phyloP scores from a whole-genome alignment of 108 stramenopile genomes.

The Chaetoceros tenuissimus region DNA sequence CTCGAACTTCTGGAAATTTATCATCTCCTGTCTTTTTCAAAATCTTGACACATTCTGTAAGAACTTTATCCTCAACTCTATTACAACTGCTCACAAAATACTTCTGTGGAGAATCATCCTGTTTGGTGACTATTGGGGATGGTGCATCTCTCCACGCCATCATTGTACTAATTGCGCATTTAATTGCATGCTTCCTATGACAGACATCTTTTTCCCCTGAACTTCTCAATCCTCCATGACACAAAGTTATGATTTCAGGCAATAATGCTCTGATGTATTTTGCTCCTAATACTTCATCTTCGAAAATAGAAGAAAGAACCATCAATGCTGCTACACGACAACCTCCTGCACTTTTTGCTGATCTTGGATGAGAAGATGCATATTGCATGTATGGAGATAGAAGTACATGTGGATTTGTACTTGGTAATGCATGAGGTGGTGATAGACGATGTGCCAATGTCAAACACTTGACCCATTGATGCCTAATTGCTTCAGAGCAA shows the following conservation, averaged over 20 bases:
- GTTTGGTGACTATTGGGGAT: conserved; percentile 14
- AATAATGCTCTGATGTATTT: not conserved
- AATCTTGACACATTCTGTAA: conserved; percentile 55
- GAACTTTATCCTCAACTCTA: conserved; percentile 57
- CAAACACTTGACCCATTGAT: not conserved
- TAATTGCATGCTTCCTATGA: conserved; percentile 56
- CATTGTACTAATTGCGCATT: conserved; percentile 39
- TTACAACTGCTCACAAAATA: conserved; percentile 5
- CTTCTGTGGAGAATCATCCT: not conserved
- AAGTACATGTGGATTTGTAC: conserved; percentile 1
- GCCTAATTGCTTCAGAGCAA: not conserved
- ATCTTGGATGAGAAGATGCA: conserved; percentile 57
- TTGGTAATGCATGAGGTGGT: conserved; percentile 1
- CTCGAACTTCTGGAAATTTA: conserved; percentile 72
- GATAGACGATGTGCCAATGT: not conserved
- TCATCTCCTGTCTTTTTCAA: conserved; percentile 50
- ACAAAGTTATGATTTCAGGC: conserved; percentile 47
- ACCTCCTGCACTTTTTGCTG: conserved; percentile 62
- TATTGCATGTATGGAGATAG: not conserved
- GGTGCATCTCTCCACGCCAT: conserved; percentile 49
- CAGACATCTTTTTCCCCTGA: conserved; percentile 51
- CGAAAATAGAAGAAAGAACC: conserved; percentile 47
- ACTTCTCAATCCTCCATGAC: conserved; percentile 52
- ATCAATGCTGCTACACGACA: conserved; percentile 64
- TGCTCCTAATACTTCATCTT: conserved; percentile 10